Percentiles rank a stretch among this genome's conserved stretches.
Conservation (phyloP, 192 early-diverging fungal genomes). For the Gigaspora rosea region DNA sequence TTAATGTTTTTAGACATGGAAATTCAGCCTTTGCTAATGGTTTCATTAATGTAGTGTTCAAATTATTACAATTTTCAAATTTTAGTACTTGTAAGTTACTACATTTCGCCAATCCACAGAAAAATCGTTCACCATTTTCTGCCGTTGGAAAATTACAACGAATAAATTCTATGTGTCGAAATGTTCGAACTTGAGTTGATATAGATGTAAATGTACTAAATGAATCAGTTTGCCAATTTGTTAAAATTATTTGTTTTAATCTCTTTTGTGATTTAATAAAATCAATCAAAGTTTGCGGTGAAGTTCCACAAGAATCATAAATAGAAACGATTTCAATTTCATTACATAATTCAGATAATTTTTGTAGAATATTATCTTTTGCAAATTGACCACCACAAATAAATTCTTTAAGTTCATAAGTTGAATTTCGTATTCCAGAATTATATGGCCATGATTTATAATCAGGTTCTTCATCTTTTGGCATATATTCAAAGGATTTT, state of each 20-base stretch:
- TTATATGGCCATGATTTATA: conserved; percentile 23
- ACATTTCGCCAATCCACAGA: conserved; percentile 2
- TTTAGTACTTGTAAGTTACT: conserved; percentile 15
- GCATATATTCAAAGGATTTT: neutral
- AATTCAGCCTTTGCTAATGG: neutral
- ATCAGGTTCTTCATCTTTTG: neutral
- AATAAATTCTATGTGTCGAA: conserved; percentile 11
- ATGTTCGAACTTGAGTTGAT: neutral
- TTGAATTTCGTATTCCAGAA: neutral
- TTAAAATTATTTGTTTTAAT: neutral
- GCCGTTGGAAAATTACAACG: neutral
- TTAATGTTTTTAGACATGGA: neutral
- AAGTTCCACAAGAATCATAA: conserved; percentile 2
- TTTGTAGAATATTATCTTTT: neutral
- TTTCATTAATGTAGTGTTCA: conserved; percentile 12
- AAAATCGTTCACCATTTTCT: neutral
- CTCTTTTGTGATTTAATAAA: conserved; percentile 13
- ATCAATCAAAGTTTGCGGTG: neutral
- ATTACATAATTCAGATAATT: neutral
- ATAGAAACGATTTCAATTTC: conserved; percentile 7
- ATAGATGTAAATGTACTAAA: neutral
- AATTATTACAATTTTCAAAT: conserved; percentile 8
- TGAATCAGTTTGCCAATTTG: neutral
- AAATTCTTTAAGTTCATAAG: neutral
- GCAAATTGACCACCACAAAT: conserved; percentile 10